Evolutionary conservation across 1,139 yeast genomes (phyloP).

Genomic region (Yamadazyma membranifaciens): DNA sequence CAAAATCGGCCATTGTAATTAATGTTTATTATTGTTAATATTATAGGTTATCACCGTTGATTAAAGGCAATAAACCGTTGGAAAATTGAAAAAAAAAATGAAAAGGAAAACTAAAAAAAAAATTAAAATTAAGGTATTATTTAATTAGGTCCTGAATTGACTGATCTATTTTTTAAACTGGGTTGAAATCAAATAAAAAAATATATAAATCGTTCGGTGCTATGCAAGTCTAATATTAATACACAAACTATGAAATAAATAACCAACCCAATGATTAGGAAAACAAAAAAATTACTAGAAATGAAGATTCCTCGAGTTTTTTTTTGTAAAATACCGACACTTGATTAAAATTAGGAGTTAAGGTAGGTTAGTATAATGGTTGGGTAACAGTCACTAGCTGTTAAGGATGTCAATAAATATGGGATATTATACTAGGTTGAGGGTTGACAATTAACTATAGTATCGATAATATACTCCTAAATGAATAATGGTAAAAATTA

Average conservation of each 20-base stretch:
- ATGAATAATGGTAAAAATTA: constrained; percentile 1
- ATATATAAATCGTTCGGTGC: not conserved
- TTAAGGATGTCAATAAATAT: not conserved
- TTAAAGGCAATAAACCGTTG: not conserved
- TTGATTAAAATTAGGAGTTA: no score
- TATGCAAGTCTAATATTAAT: constrained; percentile 1
- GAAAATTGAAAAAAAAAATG: not conserved
- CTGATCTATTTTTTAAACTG: no score
- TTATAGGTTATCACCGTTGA: not conserved
- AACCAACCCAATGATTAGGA: not conserved
- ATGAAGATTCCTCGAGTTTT: no score
- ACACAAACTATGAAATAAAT: constrained; percentile 3
- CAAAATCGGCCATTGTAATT: constrained; percentile 57
- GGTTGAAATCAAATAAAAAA: not conserved
- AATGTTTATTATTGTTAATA: not conserved
- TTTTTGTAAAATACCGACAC: no score
- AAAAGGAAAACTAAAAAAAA: not conserved
- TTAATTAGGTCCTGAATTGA: no score
- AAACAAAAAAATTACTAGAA: not conserved
- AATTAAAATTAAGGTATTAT: no score
- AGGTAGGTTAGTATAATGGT: no score
- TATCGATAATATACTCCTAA: constrained; percentile 2
- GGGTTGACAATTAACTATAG: no score
- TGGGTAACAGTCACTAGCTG: not conserved
- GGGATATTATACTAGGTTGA: no score